Base-by-base conservation (phyloP, 2,329 filamentous ascomycete genomes). In the Lecanoromycetidae sp. region DNA sequence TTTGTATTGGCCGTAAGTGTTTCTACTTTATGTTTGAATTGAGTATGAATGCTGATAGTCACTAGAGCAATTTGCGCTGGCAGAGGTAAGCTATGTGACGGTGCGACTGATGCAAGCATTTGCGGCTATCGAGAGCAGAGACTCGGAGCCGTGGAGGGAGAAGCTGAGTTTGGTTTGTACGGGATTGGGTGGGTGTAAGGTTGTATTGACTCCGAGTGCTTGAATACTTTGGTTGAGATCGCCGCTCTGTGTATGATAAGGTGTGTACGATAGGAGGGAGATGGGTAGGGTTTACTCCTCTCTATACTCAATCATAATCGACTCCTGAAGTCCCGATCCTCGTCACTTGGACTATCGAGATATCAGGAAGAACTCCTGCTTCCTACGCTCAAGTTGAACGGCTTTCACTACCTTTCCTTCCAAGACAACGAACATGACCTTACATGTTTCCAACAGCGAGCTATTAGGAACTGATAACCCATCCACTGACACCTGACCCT, bases 1-100 rank as follows among this genome's bases (percentile, higher is more conserved):
- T 64, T 29, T 65, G 63, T 57, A 54, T 64, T 52, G 62, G 62
- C 29, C 50, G 44, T 47, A 35, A 4, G 35, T 46, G 7, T 19
- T 15, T 22, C 35, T n/a, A 4, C 17, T 5, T 19, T 12, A 3
- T 17, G 22, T 15, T 5, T 2, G 1, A 33, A n/a, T 29, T 13
- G 13, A 5, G 37, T 2, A 37, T 23, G 37, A 12, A 20, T 8
- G 2, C 35, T 38, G 17, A 38, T 38, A 15, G 37, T 17, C 12
- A 29, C 26, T 7, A 35, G 30, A 52, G 39, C 46, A 52, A 39
- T 48, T 51, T 20, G 45, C 49, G 4, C 41, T 51, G 2, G 45
- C 42, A 17, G 45, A 51, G 20, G 29, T 19, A 3, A 30, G 30
- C 2, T 51, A 45, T 13, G 19, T 51, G 4, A 48, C 32, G 20